Evolutionary conservation across 129 eudicot genomes (phyloP).

Genomic region (Pittosporum tobira): DNA sequence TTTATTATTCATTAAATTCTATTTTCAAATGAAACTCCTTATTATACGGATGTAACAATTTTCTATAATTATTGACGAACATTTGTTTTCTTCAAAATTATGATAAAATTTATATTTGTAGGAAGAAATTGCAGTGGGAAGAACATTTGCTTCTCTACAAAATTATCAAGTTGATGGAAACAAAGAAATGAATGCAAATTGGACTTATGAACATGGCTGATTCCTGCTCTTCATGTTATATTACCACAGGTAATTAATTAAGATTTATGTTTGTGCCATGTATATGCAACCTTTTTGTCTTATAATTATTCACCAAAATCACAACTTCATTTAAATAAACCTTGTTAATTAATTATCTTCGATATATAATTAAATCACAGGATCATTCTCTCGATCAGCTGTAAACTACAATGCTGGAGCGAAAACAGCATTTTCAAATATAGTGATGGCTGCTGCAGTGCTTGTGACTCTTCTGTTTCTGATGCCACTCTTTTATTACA

Average conservation of each 20-base stretch:
- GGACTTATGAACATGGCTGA: conserved; percentile 97
- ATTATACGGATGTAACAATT: too few relatives aligned
- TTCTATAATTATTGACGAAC: neutral
- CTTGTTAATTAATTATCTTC: too few relatives aligned
- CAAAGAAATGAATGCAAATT: conserved; percentile 93
- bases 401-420: conserved; percentile 74
- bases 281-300: too few relatives aligned
- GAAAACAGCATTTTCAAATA: conserved; percentile 60
- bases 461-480: conserved; percentile 57
- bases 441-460: conserved; percentile 63
- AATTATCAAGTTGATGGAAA: conserved; percentile 97
- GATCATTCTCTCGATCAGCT: conserved; percentile 43
- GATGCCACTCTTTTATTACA: conserved; percentile 60
- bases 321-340: too few relatives aligned
- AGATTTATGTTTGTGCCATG: too few relatives aligned
- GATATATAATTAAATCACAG: conserved; percentile 26
- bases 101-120: conserved; percentile 7
- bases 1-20: too few relatives aligned
- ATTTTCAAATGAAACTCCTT: too few relatives aligned
- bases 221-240: conserved; percentile 85
- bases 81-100: too few relatives aligned
- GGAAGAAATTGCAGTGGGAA: conserved; percentile 99
- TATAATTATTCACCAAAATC: too few relatives aligned
- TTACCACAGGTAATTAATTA: conserved; percentile 63
- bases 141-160: conserved; percentile 76